Percentiles rank a stretch among this genome's conserved stretches.
Conservation (phyloP, 805 yeast genomes). For the Ogataea siamensis region DNA sequence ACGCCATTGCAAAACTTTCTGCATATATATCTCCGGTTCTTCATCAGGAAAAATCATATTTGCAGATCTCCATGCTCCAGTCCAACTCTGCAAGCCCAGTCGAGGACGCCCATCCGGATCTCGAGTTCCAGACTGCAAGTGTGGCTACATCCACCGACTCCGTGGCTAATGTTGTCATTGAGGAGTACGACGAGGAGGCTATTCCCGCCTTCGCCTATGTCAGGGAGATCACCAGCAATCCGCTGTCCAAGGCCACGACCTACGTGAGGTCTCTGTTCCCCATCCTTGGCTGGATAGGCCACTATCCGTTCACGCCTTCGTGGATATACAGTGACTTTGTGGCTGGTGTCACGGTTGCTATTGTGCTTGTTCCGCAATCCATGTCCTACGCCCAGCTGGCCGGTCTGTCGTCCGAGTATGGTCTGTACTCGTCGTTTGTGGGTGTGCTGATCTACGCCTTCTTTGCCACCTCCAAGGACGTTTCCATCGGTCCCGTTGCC, state of each 20-base stretch:
- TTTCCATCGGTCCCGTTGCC: constrained; percentile 95
- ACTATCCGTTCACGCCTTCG: constrained; percentile 58
- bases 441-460: constrained; percentile 87
- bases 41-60: not conserved
- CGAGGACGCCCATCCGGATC: not conserved
- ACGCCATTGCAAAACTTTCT: not conserved
- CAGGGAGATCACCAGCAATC: constrained; percentile 34
- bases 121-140: constrained; percentile 1
- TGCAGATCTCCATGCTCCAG: not conserved
- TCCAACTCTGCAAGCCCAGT: not conserved
- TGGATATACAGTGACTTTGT: constrained; percentile 84
- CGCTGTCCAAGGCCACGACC: constrained; percentile 36
- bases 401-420: constrained; percentile 75
- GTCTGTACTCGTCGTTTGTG: constrained; percentile 86
- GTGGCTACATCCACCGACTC: constrained; percentile 6
- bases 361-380: constrained; percentile 89
- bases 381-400: constrained; percentile 95
- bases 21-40: not conserved
- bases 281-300: constrained; percentile 76
- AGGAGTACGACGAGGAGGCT: constrained; percentile 26
- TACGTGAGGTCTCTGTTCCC: constrained; percentile 75
- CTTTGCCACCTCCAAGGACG: constrained; percentile 94
- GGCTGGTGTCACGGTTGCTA: constrained; percentile 92
- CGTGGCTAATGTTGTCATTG: constrained; percentile 9
- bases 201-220: constrained; percentile 30